A percentile compares a stretch with the other conserved stretches of the same genome.
phyloP scores from a whole-genome alignment of 495 filamentous ascomycete species.

The Penicillium cinerascens region DNA sequence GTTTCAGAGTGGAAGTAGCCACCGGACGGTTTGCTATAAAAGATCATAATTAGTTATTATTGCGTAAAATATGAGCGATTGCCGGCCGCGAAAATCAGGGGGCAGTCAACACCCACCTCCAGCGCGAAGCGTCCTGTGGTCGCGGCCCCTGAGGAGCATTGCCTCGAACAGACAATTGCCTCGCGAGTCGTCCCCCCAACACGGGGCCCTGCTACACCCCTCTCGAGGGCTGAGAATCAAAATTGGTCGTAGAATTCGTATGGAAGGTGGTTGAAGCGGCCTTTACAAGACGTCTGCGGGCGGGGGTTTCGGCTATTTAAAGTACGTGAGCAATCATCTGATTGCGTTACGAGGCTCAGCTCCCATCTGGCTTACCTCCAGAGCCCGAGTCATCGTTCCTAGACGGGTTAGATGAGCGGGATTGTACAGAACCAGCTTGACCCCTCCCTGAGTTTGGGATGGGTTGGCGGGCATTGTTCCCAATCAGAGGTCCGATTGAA shows the following conservation, averaged over 20 bases:
- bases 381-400: slow-evolving; percentile 43
- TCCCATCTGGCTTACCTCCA: slow-evolving; percentile 40
- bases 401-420: slow-evolving; percentile 37
- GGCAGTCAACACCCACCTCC: slow-evolving; percentile 31
- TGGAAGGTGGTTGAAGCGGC: slow-evolving; percentile 37
- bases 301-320: slow-evolving; percentile 31
- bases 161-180: slow-evolving; percentile 48
- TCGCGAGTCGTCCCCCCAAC: slow-evolving; percentile 32
- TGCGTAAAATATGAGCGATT: too few species aligned
- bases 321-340: slow-evolving; percentile 3
- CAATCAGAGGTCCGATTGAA: slow-evolving; percentile 5
- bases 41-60: too few species aligned
- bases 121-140: slow-evolving; percentile 42
- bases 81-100: background rate
- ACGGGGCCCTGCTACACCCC: slow-evolving; percentile 32
- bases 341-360: background rate
- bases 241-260: slow-evolving; percentile 24
- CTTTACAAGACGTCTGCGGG: slow-evolving; percentile 41
- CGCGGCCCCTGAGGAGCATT: slow-evolving; percentile 42
- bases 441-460: slow-evolving; percentile 36
- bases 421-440: slow-evolving; percentile 31
- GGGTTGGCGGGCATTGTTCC: slow-evolving; percentile 38
- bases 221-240: slow-evolving; percentile 26
- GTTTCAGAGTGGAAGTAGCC: slow-evolving; percentile 37
- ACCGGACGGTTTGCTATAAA: slow-evolving; percentile 33